These are phyloP conservation scores for Penicillium sp. DNA, from an alignment of 2,329 filamentous ascomycete genomes.

Conservation along the genomic window DNA sequence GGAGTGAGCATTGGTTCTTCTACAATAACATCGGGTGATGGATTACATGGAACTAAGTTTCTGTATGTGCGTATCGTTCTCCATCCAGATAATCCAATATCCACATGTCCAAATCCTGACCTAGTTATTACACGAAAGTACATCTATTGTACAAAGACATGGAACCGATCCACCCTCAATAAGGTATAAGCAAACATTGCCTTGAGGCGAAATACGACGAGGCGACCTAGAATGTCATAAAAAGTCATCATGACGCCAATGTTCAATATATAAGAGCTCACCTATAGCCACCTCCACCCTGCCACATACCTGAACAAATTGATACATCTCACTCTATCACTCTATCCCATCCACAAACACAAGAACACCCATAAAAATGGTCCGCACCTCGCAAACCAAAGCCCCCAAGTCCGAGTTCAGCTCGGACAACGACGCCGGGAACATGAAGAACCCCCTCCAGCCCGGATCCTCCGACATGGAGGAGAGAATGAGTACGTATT, in stretches of 20 bases:
- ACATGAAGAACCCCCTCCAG: not conserved
- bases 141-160: too few relatives aligned
- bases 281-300: too few relatives aligned
- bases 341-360: not conserved
- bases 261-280: not conserved
- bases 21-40: too few relatives aligned
- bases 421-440: not conserved
- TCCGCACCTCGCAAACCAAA: not conserved
- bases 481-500: constrained; percentile 6
- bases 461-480: not conserved
- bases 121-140: too few relatives aligned
- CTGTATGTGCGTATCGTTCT: too few relatives aligned
- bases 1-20: too few relatives aligned
- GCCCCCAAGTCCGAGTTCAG: not conserved
- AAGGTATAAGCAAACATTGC: too few relatives aligned
- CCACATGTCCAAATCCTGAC: too few relatives aligned
- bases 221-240: constrained; percentile 3
- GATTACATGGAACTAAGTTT: too few relatives aligned
- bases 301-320: not conserved
- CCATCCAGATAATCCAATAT: too few relatives aligned
- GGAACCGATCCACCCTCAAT: too few relatives aligned
- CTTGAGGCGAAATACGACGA: not conserved
- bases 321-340: not conserved
- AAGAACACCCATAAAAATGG: not conserved
- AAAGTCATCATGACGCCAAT: constrained; percentile 8